Evolutionary conservation across 805 yeast genomes (phyloP).

Genomic region (Debaryomyces maramus): DNA sequence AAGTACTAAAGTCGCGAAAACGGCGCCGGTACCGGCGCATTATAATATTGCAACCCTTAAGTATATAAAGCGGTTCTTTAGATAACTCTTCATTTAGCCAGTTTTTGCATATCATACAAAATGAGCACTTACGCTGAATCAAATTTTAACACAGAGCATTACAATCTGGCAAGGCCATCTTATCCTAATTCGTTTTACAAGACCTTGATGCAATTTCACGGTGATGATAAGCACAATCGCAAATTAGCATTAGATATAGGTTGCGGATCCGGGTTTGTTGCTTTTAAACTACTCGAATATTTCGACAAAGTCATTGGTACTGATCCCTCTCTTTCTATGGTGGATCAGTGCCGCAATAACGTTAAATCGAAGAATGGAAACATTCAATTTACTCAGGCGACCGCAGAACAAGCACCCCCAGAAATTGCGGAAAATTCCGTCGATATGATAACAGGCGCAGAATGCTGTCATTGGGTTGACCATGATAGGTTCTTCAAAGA

Average conservation of each 20-base stretch:
- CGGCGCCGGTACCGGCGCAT: too few species aligned
- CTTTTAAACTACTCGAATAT: constrained; percentile 47
- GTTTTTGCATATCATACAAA: too few species aligned
- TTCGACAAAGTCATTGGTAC: constrained; percentile 59
- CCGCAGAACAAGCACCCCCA: constrained; percentile 28
- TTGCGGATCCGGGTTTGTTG: constrained; percentile 78
- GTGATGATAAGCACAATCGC: constrained; percentile 1
- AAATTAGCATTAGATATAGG: constrained; percentile 64
- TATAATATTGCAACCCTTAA: too few species aligned
- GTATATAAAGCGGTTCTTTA: too few species aligned
- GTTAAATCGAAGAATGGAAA: constrained; percentile 10
- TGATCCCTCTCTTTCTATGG: constrained; percentile 40
- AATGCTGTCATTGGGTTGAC: constrained; percentile 85
- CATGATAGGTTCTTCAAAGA: constrained; percentile 53
- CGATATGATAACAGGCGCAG: constrained; percentile 76
- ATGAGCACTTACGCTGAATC: constrained; percentile 67
- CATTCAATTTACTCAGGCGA: constrained; percentile 22
- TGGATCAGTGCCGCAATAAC: constrained; percentile 21
- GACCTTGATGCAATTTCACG: constrained; percentile 17
- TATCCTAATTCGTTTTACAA: constrained; percentile 48
- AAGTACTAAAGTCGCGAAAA: too few species aligned
- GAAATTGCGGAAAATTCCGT: constrained; percentile 30
- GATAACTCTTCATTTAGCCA: too few species aligned
- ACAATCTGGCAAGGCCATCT: constrained; percentile 62
- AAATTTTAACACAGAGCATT: constrained; percentile 51